Percentiles rank a stretch among this genome's conserved stretches.
phyloP scores from a whole-genome alignment of 2,329 filamentous ascomycete species.

The Venturia asperata region DNA sequence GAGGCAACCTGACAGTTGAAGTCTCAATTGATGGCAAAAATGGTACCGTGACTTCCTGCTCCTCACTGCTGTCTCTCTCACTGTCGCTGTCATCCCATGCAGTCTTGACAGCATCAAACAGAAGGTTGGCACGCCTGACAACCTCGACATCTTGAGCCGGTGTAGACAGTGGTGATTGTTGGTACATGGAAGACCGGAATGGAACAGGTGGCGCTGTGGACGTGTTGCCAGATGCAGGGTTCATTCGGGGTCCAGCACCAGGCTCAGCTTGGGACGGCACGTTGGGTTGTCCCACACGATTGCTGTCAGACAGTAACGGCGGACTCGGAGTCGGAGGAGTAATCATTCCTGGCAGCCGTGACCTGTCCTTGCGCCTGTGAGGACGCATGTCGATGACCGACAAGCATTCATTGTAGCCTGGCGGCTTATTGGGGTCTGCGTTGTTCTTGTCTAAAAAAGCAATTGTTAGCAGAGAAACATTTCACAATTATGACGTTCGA shows the following conservation, averaged over 20 bases:
- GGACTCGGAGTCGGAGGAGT: background rate
- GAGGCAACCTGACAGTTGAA: too few relatives aligned
- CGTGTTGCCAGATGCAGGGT: background rate
- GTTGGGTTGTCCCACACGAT: background rate
- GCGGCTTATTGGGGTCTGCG: slow-evolving; percentile 6
- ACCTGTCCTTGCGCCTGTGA: slow-evolving; percentile 9
- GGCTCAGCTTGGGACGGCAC: background rate
- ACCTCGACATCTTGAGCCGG: slow-evolving; percentile 1
- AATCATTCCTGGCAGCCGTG: background rate
- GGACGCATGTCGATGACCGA: slow-evolving; percentile 12
- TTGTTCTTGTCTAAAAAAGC: background rate
- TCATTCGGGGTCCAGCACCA: background rate
- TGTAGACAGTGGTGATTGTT: background rate
- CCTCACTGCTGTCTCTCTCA: background rate
- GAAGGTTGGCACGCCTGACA: background rate
- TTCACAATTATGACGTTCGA: background rate
- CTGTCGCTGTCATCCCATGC: background rate
- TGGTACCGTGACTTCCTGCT: background rate
- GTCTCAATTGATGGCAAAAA: too few relatives aligned
- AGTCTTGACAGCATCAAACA: background rate
- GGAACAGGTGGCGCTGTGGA: background rate
- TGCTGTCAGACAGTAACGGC: background rate
- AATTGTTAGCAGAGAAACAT: background rate
- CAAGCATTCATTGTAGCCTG: slow-evolving; percentile 13
- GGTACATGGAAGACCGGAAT: background rate